Conservation (phyloP, 129 eudicot species). For the Tanacetum coccineum region DNA sequence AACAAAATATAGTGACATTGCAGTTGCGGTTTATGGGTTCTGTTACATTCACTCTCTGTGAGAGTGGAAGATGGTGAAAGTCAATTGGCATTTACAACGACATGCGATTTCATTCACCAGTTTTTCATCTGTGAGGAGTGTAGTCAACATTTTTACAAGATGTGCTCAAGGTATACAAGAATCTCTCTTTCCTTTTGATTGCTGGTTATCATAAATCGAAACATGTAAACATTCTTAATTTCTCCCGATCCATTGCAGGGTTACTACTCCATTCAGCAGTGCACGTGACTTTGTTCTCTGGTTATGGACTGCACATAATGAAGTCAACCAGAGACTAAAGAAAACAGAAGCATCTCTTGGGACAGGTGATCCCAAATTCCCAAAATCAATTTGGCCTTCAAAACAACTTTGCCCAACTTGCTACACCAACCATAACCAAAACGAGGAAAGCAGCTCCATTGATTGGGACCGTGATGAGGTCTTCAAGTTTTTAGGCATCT, state of each 20-base stretch:
- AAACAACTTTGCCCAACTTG: slow-evolving; percentile 83
- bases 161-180: slow-evolving; percentile 78
- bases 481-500: slow-evolving; percentile 53
- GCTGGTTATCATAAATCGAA: neutral
- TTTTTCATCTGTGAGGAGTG: slow-evolving; percentile 94
- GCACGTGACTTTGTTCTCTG: slow-evolving; percentile 75
- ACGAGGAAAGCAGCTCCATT: slow-evolving; percentile 19
- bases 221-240: neutral
- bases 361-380: slow-evolving; percentile 83
- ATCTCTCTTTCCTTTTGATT: neutral
- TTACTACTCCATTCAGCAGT: slow-evolving; percentile 61
- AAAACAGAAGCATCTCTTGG: slow-evolving; percentile 58
- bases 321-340: slow-evolving; percentile 72
- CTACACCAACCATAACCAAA: slow-evolving; percentile 26
- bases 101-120: slow-evolving; percentile 75
- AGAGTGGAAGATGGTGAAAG: slow-evolving; percentile 88
- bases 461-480: slow-evolving; percentile 75
- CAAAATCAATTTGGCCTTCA: slow-evolving; percentile 80
- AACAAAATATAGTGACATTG: slow-evolving; percentile 14
- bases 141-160: slow-evolving; percentile 69
- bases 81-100: slow-evolving; percentile 71
- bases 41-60: slow-evolving; percentile 89
- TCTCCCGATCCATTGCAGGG: slow-evolving; percentile 35
- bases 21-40: slow-evolving; percentile 98
- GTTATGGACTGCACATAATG: slow-evolving; percentile 90